A percentile compares a stretch with the other conserved stretches of the same genome.
phyloP scores from a whole-genome alignment of 1,139 yeast species.

The Candida smagusa region DNA sequence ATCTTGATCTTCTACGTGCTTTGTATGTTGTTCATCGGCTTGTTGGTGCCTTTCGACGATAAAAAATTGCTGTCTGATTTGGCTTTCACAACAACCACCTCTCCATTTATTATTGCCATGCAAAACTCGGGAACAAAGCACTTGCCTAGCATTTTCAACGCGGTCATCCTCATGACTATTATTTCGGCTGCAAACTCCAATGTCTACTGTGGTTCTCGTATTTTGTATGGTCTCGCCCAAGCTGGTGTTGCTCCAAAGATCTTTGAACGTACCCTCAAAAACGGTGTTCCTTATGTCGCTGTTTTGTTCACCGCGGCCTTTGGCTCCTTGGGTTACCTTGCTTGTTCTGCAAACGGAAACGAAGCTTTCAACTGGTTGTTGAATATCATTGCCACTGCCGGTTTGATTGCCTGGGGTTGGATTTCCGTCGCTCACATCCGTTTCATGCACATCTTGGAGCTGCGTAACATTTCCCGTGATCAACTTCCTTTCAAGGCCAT shows the following conservation, averaged over 20 bases:
- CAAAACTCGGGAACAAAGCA: conserved; percentile 67
- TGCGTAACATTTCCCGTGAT: conserved; percentile 55
- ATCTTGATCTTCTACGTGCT: conserved; percentile 78
- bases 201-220: conserved; percentile 74
- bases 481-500: conserved; percentile 69
- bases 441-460: conserved; percentile 59
- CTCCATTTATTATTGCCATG: conserved; percentile 58
- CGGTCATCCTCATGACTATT: conserved; percentile 64
- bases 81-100: conserved; percentile 37
- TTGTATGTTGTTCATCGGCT: conserved; percentile 76
- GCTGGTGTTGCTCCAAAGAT: conserved; percentile 59
- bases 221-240: conserved; percentile 62
- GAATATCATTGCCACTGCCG: conserved; percentile 76
- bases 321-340: conserved; percentile 70
- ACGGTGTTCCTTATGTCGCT: conserved; percentile 66
- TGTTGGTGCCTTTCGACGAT: conserved; percentile 78
- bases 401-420: conserved; percentile 71
- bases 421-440: conserved; percentile 64
- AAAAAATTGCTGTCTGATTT: conserved; percentile 28
- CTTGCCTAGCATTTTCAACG: conserved; percentile 71
- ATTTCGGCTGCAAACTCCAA: conserved; percentile 83
- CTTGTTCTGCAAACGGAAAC: conserved; percentile 54
- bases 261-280: conserved; percentile 49
- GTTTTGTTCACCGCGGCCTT: conserved; percentile 57
- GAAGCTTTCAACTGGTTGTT: conserved; percentile 84